Evolutionary conservation across 2,329 filamentous ascomycete genomes (phyloP), one percentile per base, ranked within the genome.

Genomic region (Fusarium sp.): DNA sequence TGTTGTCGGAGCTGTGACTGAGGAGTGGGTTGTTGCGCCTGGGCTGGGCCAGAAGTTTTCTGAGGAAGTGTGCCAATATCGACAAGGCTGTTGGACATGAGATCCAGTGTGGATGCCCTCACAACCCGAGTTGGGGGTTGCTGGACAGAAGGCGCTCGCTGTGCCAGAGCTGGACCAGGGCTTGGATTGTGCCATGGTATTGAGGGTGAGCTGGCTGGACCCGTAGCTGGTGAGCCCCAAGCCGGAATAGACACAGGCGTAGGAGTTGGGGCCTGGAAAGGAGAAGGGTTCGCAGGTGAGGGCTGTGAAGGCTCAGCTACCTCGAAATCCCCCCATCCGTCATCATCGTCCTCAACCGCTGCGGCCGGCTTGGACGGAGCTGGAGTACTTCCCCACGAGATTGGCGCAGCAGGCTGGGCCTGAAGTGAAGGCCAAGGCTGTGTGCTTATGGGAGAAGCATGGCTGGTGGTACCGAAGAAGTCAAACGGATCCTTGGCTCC

Each of bases 271-370:
- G 57, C 58, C 22, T 69, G 63, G 31, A 70, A 63, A 25, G 77
- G 66, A 56, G 73, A 66, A 66, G 66, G 45, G 59, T 77, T 66
- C 2, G 54, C 52, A n/a, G 58, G 52, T 22, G 70, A 16, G 54
- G 57, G 61, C 38, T 63, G 63, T 33, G 69, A 70, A 56, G 83
- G 79, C 40, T 86, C 82, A 18, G 89, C 90, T 52, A 88, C 86
- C 80, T 93, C 91, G 77, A 93, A 93, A 65, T 93, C 91, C 1
- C 91, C 91, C 88, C 91, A 93, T 31, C 86, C 89, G 77, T 92
- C 90, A 64, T 92, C 90, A 9, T 91, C 88, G 4, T 88, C 89
- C 7, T 84, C 82, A 25, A 70, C 78, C 38, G 78, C 59, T 59
- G 71, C 66, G 58, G 71, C 31, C 66, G 72, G 64, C 64, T 71